Base-by-base conservation (phyloP, 2,329 filamentous ascomycete species). In the Aureobasidium sp. region DNA sequence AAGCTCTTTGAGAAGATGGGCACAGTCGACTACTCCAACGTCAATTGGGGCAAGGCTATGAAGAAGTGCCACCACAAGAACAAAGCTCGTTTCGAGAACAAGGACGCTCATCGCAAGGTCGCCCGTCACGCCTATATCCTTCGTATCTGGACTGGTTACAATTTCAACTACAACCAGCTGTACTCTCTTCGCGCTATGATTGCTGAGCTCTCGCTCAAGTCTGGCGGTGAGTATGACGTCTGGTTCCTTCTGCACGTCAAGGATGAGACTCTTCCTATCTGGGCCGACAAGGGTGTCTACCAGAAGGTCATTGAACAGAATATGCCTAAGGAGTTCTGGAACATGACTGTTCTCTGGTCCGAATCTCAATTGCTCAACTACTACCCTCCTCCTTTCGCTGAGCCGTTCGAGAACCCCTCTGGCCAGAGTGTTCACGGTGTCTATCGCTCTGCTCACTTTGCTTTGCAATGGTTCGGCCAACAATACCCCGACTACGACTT, bases 321-420 rank as follows among this genome's bases (percentile, higher is more conserved):
- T 29, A 82, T 93, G 13, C 89, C 94, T 0, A 81, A 85, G 66
- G 94, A 99, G 71, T 97, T 99, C 76, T 87, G 84, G 67, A 90
- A 90, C 51, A 86, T 99, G 71, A 89, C 89, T 23, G 96, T 90
- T 0, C 81, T 97, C 7, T 99, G 94, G 94, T 94, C 90, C 0
- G 91, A 96, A 74, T 87, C 88, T 27, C 91, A 97, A 75, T 97
- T 97, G 91, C 81, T 88, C 59, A 84, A 91, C 63, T 82, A 96
- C 68, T 99, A 97, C 75, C 89, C 94, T 58, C 90, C 89, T 53
- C 86, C 96, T 29, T 87, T 90, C 70, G 90, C 95, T 65, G 84
- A 89, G 50, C 91, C 86, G 74, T 81, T 82, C 66, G 81, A 82
- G 62, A 83, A 88, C 56, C 81, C 95, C 62, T 77, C 77, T 50